Conservation (phyloP, 192 early-diverging fungal genomes). For the Pilobolus umbonatus region DNA sequence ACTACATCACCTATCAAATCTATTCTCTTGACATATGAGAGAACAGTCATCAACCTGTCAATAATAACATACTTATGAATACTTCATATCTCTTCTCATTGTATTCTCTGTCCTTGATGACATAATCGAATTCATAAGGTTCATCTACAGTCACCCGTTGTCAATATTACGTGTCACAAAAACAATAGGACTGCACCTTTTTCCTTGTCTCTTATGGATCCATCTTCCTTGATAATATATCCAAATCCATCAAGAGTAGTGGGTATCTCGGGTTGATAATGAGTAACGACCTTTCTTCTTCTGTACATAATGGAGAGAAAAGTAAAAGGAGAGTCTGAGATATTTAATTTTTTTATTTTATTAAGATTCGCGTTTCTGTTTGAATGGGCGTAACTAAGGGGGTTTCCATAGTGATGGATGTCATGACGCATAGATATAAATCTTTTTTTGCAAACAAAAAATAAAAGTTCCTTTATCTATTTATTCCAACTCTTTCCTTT, state of each 20-base stretch:
- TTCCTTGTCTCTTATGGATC: conserved; percentile 20
- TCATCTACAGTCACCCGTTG: conserved; percentile 3
- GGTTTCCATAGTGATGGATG: no score
- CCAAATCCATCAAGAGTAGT: conserved; percentile 22
- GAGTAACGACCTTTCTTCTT: neutral
- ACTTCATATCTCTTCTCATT: conserved; percentile 32
- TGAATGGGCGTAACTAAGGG: no score
- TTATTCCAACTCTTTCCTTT: neutral
- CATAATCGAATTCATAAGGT: conserved; percentile 23
- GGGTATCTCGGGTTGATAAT: conserved; percentile 4
- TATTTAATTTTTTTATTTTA: no score
- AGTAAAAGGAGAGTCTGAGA: neutral
- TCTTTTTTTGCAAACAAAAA: no score
- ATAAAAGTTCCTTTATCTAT: neutral
- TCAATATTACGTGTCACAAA: neutral
- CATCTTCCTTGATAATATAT: conserved; percentile 27
- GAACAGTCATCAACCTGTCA: neutral
- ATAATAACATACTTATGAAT: conserved; percentile 23
- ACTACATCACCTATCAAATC: conserved; percentile 27
- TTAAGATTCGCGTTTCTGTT: no score
- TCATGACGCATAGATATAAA: no score
- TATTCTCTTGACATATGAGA: neutral
- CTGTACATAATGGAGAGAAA: conserved; percentile 3
- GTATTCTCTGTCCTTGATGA: conserved; percentile 21
- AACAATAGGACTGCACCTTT: conserved; percentile 4